These are phyloP conservation scores for Naganishia randhawae DNA, from an alignment of 768 basidiomycete genomes.

Conservation along the genomic window DNA sequence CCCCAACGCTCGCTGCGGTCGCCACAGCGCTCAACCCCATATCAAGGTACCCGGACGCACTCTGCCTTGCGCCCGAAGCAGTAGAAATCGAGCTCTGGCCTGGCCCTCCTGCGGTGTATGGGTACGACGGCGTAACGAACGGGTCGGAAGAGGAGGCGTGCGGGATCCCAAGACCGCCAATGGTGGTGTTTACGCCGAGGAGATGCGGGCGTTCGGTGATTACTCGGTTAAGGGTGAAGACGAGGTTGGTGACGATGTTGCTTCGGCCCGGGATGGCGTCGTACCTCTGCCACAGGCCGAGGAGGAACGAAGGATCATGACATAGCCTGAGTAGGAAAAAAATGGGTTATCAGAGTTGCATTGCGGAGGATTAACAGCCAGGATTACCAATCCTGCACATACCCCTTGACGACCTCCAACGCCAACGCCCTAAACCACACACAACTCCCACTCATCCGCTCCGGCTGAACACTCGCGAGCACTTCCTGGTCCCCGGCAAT, in stretches of 20 bases:
- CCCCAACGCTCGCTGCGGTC: constrained; percentile 73
- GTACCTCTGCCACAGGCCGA: constrained; percentile 39
- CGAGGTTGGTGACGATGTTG: constrained; percentile 57
- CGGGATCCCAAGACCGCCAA: constrained; percentile 71
- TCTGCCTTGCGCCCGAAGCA: neutral
- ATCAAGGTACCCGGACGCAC: constrained; percentile 38
- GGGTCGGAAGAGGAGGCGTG: constrained; percentile 1
- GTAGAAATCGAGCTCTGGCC: neutral
- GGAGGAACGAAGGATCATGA: constrained; percentile 40
- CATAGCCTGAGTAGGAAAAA: constrained; percentile 40
- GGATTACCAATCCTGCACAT: neutral
- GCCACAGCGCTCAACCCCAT: constrained; percentile 66
- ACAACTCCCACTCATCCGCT: neutral
- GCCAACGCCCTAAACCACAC: constrained; percentile 85
- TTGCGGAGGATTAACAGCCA: too few relatives aligned
- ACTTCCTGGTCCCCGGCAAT: constrained; percentile 51
- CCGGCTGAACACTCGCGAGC: constrained; percentile 32
- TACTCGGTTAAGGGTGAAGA: constrained; percentile 77
- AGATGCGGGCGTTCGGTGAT: constrained; percentile 82
- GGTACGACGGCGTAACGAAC: constrained; percentile 14
- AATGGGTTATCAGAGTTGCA: neutral
- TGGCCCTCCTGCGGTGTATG: constrained; percentile 23
- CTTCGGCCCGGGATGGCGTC: constrained; percentile 30
- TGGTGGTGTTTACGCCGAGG: constrained; percentile 71
- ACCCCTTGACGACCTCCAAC: constrained; percentile 85